phyloP scores from a whole-genome alignment of 1,284 basidiomycete species.

The Puccinia hordei region DNA sequence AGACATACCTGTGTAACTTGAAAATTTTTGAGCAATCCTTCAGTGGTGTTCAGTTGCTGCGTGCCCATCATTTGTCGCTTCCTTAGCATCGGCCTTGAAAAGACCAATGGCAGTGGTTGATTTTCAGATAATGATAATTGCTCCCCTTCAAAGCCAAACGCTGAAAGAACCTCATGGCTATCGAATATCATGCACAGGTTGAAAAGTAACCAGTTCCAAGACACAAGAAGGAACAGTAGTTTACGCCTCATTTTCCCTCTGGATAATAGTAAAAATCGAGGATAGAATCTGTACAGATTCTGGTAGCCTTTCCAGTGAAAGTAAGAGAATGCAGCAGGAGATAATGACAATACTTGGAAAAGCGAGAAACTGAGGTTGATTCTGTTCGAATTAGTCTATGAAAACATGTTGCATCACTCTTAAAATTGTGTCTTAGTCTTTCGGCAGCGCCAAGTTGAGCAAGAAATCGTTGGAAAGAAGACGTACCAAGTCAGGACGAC shows the following conservation, averaged over 20 bases:
- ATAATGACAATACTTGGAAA: not conserved
- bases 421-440: not conserved
- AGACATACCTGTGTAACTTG: constrained; percentile 27
- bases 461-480: not conserved
- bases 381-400: not conserved
- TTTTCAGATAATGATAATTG: not conserved
- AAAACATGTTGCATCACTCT: not conserved
- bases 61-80: constrained; percentile 11
- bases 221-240: not conserved
- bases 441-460: not conserved
- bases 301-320: not conserved
- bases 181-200: not conserved
- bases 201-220: not conserved
- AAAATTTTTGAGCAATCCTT: constrained; percentile 18
- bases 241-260: not conserved
- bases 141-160: constrained; percentile 10
- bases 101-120: not conserved
- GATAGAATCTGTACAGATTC: not conserved
- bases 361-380: not conserved
- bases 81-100: constrained; percentile 2
- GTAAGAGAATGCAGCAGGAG: not conserved
- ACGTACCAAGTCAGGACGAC: not conserved
- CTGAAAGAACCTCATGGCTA: not conserved
- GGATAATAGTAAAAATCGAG: not conserved
- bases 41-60: not conserved